Conservation (phyloP, 257 asterid genomes). For the Jasminum sambac region DNA sequence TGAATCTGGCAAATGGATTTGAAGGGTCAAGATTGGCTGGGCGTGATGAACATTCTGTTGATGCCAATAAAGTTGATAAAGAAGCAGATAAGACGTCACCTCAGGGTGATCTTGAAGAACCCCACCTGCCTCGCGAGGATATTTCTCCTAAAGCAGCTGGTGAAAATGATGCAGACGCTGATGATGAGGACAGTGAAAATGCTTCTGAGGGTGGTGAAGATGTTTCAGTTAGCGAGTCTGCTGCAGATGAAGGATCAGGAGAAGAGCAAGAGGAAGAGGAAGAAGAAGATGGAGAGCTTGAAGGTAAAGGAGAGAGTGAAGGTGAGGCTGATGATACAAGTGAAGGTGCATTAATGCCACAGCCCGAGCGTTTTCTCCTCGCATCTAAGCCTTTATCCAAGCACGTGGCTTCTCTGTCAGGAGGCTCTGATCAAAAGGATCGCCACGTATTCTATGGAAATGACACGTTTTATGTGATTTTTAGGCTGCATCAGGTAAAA, state of each 20-base stretch:
- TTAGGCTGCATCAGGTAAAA: conserved; percentile 92
- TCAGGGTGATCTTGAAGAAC: conserved; percentile 74
- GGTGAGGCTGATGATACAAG: conserved; percentile 82
- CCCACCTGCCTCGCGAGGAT: conserved; percentile 51
- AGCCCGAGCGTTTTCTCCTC: conserved; percentile 58
- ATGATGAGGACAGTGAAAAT: conserved; percentile 87
- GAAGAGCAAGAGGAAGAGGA: conserved; percentile 90
- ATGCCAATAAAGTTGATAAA: conserved; percentile 78
- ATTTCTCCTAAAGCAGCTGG: conserved; percentile 59
- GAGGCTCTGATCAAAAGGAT: conserved; percentile 40
- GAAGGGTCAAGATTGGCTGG: conserved; percentile 51
- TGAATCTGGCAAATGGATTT: conserved; percentile 49
- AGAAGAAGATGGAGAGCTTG: conserved; percentile 72
- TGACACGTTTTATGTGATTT: conserved; percentile 84
- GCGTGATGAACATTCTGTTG: conserved; percentile 44
- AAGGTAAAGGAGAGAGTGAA: conserved; percentile 92
- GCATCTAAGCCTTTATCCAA: conserved; percentile 79
- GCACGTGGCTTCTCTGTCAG: conserved; percentile 46
- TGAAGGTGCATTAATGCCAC: conserved; percentile 57
- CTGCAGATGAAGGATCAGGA: conserved; percentile 81
- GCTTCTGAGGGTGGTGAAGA: conserved; percentile 83
- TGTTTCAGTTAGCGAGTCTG: conserved; percentile 92
- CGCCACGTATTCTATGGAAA: conserved; percentile 75
- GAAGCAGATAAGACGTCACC: conserved; percentile 96
- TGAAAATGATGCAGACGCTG: conserved; percentile 78